A percentile compares a stretch with the other conserved stretches of the same genome.
phyloP scores from a whole-genome alignment of 2,329 filamentous ascomycete species.

The Fusarium dlaminii region DNA sequence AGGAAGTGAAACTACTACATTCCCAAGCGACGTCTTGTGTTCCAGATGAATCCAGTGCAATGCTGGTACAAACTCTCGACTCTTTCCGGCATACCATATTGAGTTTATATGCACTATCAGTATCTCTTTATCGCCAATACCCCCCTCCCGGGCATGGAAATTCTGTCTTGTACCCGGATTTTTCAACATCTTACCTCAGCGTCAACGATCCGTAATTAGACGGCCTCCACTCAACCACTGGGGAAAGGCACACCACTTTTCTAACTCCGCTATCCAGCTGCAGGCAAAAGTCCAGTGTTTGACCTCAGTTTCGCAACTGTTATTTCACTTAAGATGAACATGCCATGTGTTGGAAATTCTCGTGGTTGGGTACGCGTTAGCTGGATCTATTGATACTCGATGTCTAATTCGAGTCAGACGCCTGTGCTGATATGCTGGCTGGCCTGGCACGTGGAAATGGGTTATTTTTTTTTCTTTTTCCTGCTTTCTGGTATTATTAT shows the following conservation, averaged over 20 bases:
- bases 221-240: slow-evolving; percentile 5
- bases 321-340: background rate
- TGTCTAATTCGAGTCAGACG: background rate
- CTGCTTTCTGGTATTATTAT: background rate
- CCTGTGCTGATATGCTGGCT: slow-evolving; percentile 4
- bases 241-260: slow-evolving; percentile 23
- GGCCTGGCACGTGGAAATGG: background rate
- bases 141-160: slow-evolving; percentile 10
- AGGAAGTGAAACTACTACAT: background rate
- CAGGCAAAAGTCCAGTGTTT: slow-evolving; percentile 11
- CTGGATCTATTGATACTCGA: background rate
- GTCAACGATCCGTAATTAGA: slow-evolving; percentile 23
- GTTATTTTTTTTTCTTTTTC: background rate
- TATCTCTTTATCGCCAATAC: slow-evolving; percentile 35
- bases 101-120: slow-evolving; percentile 8
- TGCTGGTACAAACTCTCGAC: slow-evolving; percentile 8
- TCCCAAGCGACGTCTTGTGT: background rate
- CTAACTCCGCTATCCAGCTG: background rate
- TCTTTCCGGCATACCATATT: slow-evolving; percentile 30
- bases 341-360: background rate
- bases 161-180: slow-evolving; percentile 7
- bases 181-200: slow-evolving; percentile 33
- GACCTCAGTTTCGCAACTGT: background rate
- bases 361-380: background rate
- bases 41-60: background rate